A percentile compares a stretch with the other conserved stretches of the same genome.
These are phyloP conservation scores for Aspergillus ostianus DNA, from an alignment of 495 filamentous ascomycete genomes.

Conservation along the genomic window DNA sequence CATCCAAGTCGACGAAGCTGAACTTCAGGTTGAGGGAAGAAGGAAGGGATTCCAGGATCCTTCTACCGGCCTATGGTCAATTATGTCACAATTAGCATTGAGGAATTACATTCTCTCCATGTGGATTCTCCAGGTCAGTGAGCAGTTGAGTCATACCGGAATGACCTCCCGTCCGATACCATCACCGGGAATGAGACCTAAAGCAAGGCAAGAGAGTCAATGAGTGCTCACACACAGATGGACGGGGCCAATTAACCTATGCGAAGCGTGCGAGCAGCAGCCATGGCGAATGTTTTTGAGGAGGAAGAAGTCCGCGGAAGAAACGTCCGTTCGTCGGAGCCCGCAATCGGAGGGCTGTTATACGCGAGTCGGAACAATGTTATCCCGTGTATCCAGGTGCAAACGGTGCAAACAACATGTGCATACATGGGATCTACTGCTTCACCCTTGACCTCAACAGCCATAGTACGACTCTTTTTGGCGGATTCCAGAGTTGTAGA, in stretches of 20 bases:
- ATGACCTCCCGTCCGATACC: conserved; percentile 99
- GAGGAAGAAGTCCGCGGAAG: background rate
- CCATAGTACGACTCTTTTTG: too few species aligned
- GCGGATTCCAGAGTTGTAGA: too few species aligned
- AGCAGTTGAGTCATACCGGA: conserved; percentile 51
- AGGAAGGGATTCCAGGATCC: conserved; percentile 85
- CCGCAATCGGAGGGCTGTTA: conserved; percentile 5
- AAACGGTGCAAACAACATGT: background rate
- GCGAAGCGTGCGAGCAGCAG: conserved; percentile 56
- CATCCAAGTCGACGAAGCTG: conserved; percentile 87
- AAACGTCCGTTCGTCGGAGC: background rate
- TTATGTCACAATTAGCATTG: conserved; percentile 15
- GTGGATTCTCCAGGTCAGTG: conserved; percentile 12
- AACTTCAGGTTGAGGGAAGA: conserved; percentile 82
- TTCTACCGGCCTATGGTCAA: conserved; percentile 65
- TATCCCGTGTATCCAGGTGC: conserved; percentile 5
- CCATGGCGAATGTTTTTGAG: conserved; percentile 27
- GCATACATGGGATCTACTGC: too few species aligned
- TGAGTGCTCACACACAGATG: conserved; percentile 14
- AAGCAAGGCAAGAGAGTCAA: conserved; percentile 22
- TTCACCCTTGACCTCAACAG: too few species aligned
- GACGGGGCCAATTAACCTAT: conserved; percentile 45
- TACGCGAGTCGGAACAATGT: conserved; percentile 16
- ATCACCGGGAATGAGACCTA: conserved; percentile 95
- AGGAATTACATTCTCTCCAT: conserved; percentile 9